Evolutionary conservation across 2,329 filamentous ascomycete genomes (phyloP), one percentile per base, ranked within the genome.

Genomic region (Tolypocladium sp.): DNA sequence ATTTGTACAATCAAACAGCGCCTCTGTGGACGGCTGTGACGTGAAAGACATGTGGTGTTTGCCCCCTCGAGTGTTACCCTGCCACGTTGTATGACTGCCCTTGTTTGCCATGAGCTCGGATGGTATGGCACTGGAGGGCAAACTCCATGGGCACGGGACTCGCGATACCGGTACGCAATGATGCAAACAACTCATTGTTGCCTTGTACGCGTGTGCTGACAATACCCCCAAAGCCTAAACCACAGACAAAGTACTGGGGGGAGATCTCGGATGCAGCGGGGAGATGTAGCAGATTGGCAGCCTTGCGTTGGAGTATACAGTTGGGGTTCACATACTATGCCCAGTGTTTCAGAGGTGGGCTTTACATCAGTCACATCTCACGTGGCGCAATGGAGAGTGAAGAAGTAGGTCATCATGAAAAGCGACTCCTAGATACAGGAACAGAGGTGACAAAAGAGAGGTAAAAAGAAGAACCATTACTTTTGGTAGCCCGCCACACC

Each of bases 401-500:
- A 62, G 58, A 44, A 59, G 62, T 64, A 68, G 38, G 58, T 70
- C 65, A 68, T 72, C 67, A 70, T 73, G 62, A 60, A 56, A 68
- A 71, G 67, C 65, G 64, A 71, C 68, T 69, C 71, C 70, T 71
- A 72, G 70, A 71, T 73, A 73, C 69, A 71, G 64, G 65, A 64
- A 66, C 61, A 60, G 54, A 59, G 64, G 65, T 64, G 67, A 67
- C 67, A 70, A 70, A 66, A 69, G 67, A 67, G 44, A 71, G 61
- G 66, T 65, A 67, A 67, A 64, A 66, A 65, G 64, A 68, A 68
- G 67, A 70, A 68, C 69, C 73, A 74, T 76, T 75, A 76, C 73
- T 76, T 75, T 75, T 75, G 69, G 71, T 71, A 71, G 68, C 68
- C 73, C 70, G 63, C 69, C 67, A 64, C 73, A 73, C 70, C 72